A percentile compares a stretch with the other conserved stretches of the same genome.
phyloP scores from a whole-genome alignment of 768 basidiomycete genomes.

The Trametes maxima region DNA sequence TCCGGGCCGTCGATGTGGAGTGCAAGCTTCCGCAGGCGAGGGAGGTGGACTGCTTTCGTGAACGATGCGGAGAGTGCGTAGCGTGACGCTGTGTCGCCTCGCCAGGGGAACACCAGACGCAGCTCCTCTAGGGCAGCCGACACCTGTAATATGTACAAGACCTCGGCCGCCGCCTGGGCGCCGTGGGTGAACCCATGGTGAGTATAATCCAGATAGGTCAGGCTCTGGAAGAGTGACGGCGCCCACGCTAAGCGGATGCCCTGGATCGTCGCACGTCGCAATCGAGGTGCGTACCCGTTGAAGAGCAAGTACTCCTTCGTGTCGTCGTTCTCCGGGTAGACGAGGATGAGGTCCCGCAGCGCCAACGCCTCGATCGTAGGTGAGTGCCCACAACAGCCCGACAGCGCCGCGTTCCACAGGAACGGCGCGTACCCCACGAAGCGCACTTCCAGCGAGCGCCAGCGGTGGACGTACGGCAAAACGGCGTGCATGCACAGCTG shows the following conservation, averaged over 20 bases:
- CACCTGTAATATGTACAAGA: conserved; percentile 58
- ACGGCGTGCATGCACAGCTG: conserved; percentile 66
- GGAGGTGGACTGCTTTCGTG: conserved; percentile 43
- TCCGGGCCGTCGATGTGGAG: conserved; percentile 55
- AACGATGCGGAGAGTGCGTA: conserved; percentile 32
- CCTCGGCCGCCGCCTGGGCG: conserved; percentile 56
- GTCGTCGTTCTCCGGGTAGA: conserved; percentile 68
- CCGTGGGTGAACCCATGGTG: conserved; percentile 71
- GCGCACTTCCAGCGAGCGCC: conserved; percentile 63
- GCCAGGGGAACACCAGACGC: conserved; percentile 52
- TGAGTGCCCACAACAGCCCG: conserved; percentile 47
- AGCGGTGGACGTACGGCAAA: conserved; percentile 48
- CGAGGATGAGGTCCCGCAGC: conserved; percentile 58
- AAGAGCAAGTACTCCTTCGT: conserved; percentile 68
- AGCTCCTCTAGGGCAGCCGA: conserved; percentile 57
- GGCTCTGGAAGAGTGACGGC: conserved; percentile 61
- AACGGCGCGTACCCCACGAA: conserved; percentile 60
- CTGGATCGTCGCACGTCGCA: conserved; percentile 58
- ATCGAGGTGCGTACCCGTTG: conserved; percentile 57
- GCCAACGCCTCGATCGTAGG: conserved; percentile 40
- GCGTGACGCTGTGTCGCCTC: conserved; percentile 26
- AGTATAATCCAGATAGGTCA: conserved; percentile 68
- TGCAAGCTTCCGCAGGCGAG: conserved; percentile 48
- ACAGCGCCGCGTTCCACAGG: conserved; percentile 69
- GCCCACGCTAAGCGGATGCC: conserved; percentile 67